Conservation (phyloP, 179 eudicot genomes). For the Spinacia oleracea region DNA sequence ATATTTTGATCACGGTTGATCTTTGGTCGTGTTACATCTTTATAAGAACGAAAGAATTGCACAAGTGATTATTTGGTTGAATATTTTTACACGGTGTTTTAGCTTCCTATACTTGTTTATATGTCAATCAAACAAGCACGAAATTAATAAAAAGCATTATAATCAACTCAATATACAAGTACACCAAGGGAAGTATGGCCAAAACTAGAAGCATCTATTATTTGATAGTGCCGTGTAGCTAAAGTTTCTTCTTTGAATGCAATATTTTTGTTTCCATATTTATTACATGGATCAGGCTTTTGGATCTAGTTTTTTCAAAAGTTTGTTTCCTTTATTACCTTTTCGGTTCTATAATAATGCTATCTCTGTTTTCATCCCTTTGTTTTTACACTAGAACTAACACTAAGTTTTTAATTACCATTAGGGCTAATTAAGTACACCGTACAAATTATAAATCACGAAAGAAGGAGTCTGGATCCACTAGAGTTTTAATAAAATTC, state of each 20-base stretch:
- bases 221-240: slow-evolving; percentile 25
- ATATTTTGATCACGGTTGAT: too few species aligned
- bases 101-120: neutral
- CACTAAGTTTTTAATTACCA: too few species aligned
- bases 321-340: slow-evolving; percentile 26
- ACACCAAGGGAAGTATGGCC: neutral
- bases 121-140: neutral
- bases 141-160: neutral
- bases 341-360: slow-evolving; percentile 33
- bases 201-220: slow-evolving; percentile 9
- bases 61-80: too few species aligned
- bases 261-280: slow-evolving; percentile 10
- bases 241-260: slow-evolving; percentile 27
- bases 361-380: slow-evolving; percentile 25
- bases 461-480: too few species aligned
- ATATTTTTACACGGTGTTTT: too few species aligned
- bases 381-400: slow-evolving; percentile 21
- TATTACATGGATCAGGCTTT: slow-evolving; percentile 27
- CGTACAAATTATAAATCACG: too few species aligned
- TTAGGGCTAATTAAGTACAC: too few species aligned
- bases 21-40: too few species aligned
- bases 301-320: slow-evolving; percentile 34
- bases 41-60: too few species aligned
- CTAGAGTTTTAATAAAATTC: too few species aligned
- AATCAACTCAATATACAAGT: too few species aligned